These are phyloP conservation scores for Nematodospora valgi DNA, from an alignment of 805 yeast species.

Conservation along the genomic window DNA sequence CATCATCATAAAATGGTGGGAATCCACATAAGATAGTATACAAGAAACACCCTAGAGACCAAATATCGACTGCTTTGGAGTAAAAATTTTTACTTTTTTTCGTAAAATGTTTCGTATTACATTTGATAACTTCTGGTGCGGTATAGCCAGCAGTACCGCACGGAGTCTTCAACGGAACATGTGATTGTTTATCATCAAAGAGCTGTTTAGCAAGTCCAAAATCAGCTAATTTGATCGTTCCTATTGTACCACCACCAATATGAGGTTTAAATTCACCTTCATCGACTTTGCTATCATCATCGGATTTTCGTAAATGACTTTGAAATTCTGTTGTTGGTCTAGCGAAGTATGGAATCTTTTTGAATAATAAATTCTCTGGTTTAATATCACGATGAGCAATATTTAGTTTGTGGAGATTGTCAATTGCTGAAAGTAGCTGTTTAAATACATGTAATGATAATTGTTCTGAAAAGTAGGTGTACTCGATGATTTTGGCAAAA, in stretches of 20 bases:
- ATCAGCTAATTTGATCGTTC: conserved; percentile 63
- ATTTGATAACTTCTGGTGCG: conserved; percentile 65
- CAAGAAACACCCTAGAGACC: conserved; percentile 71
- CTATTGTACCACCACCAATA: conserved; percentile 63
- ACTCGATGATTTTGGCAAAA: conserved; percentile 73
- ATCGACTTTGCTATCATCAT: conserved; percentile 57
- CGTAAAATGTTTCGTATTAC: conserved; percentile 13
- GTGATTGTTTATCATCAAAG: conserved; percentile 17
- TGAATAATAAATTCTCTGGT: conserved; percentile 72
- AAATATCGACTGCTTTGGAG: conserved; percentile 66
- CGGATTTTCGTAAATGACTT: conserved; percentile 42
- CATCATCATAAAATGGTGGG: conserved; percentile 75
- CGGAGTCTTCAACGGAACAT: conserved; percentile 54
- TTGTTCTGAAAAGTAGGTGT: conserved; percentile 72
- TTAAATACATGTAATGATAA: conserved; percentile 67
- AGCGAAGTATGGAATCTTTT: conserved; percentile 47
- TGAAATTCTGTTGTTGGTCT: conserved; percentile 31
- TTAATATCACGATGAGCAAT: conserved; percentile 80
- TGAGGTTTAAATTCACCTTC: conserved; percentile 55
- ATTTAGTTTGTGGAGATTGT: conserved; percentile 63
- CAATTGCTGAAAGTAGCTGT: conserved; percentile 68
- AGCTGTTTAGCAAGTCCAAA: conserved; percentile 66
- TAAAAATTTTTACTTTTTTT: conserved; percentile 44
- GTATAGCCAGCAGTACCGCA: conserved; percentile 78
- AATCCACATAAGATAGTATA: conserved; percentile 70